phyloP scores from a whole-genome alignment of 345 rosid species.

The Hibiscus syriacus region DNA sequence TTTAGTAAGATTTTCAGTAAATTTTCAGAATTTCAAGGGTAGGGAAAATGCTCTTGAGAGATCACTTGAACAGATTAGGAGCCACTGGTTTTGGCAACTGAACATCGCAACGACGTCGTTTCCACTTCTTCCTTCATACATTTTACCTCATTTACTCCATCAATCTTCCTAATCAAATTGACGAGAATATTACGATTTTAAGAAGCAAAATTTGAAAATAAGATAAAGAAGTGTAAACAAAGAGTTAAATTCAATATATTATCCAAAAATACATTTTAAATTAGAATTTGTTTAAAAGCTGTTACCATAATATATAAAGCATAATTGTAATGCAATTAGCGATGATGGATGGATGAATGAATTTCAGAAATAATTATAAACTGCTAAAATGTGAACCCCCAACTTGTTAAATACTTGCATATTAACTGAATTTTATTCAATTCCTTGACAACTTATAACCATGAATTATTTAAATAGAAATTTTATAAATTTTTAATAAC shows the following conservation, averaged over 20 bases:
- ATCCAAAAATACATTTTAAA: not conserved
- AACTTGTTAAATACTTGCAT: not conserved
- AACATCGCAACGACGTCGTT: not conserved
- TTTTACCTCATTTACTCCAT: too few species aligned
- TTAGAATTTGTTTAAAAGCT: not conserved
- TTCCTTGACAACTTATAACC: not conserved
- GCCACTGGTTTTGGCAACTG: not conserved
- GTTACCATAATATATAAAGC: not conserved
- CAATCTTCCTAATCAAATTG: too few species aligned
- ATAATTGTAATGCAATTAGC: too few species aligned
- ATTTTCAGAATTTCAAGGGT: not conserved
- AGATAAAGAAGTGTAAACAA: too few species aligned
- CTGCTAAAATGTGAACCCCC: too few species aligned
- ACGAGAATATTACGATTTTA: too few species aligned
- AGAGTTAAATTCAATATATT: too few species aligned
- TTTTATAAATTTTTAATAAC: too few species aligned
- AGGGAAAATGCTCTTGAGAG: not conserved
- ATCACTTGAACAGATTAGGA: not conserved
- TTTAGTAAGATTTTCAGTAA: conserved; percentile 19
- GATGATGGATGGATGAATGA: too few species aligned
- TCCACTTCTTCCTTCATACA: too few species aligned
- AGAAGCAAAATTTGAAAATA: too few species aligned
- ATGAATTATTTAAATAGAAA: not conserved
- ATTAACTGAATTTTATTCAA: not conserved
- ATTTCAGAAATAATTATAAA: too few species aligned